Conservation (phyloP, 768 basidiomycete genomes). For the Botryobasidium botryosum region DNA sequence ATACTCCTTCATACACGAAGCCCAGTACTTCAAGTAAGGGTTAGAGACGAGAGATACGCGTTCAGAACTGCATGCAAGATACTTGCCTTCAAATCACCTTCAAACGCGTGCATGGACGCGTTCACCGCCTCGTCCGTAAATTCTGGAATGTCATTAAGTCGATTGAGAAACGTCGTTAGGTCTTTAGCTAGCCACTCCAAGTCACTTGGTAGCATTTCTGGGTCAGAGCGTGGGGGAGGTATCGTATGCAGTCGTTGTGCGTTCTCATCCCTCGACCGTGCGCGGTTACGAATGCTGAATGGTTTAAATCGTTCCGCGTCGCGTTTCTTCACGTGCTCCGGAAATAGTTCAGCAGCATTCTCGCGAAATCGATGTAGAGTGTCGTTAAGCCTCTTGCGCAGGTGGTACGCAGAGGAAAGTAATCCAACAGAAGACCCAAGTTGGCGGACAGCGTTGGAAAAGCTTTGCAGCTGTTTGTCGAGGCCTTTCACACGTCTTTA, state of each 20-base stretch:
- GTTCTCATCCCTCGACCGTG: constrained; percentile 15
- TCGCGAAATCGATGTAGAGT: constrained; percentile 54
- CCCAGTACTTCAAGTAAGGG: too few species aligned
- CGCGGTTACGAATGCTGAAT: too few species aligned
- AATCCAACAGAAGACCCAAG: constrained; percentile 64
- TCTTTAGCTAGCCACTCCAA: neutral
- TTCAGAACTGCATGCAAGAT: too few species aligned
- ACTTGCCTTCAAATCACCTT: constrained; percentile 57
- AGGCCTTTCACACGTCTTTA: too few species aligned
- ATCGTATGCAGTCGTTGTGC: constrained; percentile 24
- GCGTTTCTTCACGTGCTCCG: too few species aligned
- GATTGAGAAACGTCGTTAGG: neutral
- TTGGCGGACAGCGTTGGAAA: constrained; percentile 59
- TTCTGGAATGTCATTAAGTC: constrained; percentile 1
- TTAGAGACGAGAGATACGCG: too few species aligned
- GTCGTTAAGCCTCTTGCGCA: constrained; percentile 52
- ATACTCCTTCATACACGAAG: constrained; percentile 51
- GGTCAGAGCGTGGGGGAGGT: too few species aligned
- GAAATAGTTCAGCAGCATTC: constrained; percentile 64
- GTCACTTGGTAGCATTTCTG: neutral
- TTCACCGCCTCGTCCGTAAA: constrained; percentile 47
- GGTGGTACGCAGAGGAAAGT: constrained; percentile 51
- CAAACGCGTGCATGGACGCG: constrained; percentile 45
- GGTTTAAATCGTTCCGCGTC: too few species aligned
- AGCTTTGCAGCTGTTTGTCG: constrained; percentile 59